Conservation (phyloP, 192 early-diverging fungal genomes). For the Spizellomyces punctatus region DNA sequence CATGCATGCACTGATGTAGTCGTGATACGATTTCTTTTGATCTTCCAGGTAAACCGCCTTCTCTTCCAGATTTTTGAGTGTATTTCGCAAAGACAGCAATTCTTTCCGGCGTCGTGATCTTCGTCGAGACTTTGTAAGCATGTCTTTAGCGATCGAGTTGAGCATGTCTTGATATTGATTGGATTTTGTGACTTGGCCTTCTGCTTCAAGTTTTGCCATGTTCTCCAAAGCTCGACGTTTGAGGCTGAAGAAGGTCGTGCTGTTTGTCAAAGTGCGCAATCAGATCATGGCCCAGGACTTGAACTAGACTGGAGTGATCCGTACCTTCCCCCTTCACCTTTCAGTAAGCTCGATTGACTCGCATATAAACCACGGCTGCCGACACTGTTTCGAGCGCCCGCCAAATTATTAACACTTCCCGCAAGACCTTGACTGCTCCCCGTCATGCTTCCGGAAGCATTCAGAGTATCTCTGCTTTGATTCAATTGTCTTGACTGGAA, state of each 20-base stretch:
- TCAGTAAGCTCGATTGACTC: conserved; percentile 26
- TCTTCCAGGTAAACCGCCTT: conserved; percentile 82
- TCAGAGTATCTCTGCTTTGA: conserved; percentile 2
- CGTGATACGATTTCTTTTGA: conserved; percentile 87
- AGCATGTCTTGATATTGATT: conserved; percentile 94
- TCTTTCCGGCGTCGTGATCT: conserved; percentile 76
- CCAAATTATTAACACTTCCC: not conserved
- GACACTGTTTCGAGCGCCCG: not conserved
- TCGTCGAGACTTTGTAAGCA: conserved; percentile 87
- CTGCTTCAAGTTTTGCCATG: conserved; percentile 80
- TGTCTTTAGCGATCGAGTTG: conserved; percentile 89
- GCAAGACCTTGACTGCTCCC: conserved; percentile 15
- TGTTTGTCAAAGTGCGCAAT: not conserved
- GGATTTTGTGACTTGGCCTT: conserved; percentile 64
- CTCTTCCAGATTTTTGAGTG: conserved; percentile 81
- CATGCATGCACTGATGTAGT: conserved; percentile 90
- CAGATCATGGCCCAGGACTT: no score
- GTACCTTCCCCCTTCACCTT: conserved; percentile 1
- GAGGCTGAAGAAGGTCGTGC: conserved; percentile 72
- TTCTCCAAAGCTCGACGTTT: conserved; percentile 82
- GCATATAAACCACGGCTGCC: conserved; percentile 1
- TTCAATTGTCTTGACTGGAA: not conserved
- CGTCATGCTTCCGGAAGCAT: conserved; percentile 1
- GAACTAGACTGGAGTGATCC: no score
- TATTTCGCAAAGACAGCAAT: conserved; percentile 72